Percentiles rank a stretch among this genome's conserved stretches.
These are phyloP conservation scores for Suillus americanus DNA, from an alignment of 768 basidiomycete genomes.

Conservation along the genomic window DNA sequence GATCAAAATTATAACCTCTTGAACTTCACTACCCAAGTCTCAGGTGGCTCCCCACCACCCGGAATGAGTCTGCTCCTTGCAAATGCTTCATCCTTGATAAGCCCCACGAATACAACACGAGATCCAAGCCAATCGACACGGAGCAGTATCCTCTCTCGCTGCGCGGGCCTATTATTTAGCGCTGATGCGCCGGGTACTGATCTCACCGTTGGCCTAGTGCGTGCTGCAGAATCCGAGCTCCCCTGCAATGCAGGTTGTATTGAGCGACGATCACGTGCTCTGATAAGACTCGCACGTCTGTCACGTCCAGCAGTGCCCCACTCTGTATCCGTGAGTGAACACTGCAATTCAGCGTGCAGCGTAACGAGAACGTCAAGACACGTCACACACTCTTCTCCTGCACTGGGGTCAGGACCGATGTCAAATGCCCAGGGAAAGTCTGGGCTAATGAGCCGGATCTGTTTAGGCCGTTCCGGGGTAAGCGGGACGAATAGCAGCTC, in stretches of 20 bases:
- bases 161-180: background rate
- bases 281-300: slow-evolving; percentile 1
- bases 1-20: background rate
- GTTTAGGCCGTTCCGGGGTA: background rate
- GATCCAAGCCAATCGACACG: slow-evolving; percentile 13
- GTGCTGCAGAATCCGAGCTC: background rate
- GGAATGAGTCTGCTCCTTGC: slow-evolving; percentile 9
- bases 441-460: slow-evolving; percentile 7
- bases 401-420: background rate
- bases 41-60: slow-evolving; percentile 1
- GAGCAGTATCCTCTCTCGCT: background rate
- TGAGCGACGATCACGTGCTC: slow-evolving; percentile 6
- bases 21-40: slow-evolving; percentile 13
- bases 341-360: slow-evolving; percentile 6
- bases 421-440: slow-evolving; percentile 13
- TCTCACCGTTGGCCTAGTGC: background rate
- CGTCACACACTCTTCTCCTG: background rate
- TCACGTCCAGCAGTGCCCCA: slow-evolving; percentile 5
- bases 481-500: slow-evolving; percentile 4
- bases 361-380: slow-evolving; percentile 7
- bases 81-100: slow-evolving; percentile 8
- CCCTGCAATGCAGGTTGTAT: background rate
- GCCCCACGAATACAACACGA: slow-evolving; percentile 3
- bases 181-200: background rate
- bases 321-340: slow-evolving; percentile 4